phyloP scores from a whole-genome alignment of 805 yeast genomes.

The Starmerella davenportii region DNA sequence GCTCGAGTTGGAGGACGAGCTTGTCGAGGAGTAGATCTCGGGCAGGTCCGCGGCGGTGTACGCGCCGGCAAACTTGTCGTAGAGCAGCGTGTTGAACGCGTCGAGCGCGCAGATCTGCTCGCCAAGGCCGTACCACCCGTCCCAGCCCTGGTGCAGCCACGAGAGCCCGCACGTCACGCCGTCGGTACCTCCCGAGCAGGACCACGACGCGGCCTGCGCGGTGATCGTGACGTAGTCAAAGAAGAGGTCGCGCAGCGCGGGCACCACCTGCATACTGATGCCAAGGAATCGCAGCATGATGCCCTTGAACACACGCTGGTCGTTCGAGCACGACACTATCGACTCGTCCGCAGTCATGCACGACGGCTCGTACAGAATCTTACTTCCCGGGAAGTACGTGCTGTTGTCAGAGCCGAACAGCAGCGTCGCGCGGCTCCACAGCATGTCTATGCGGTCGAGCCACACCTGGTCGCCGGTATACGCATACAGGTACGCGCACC shows the following conservation, averaged over 20 bases:
- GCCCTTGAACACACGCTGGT: conserved; percentile 86
- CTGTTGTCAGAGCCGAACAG: conserved; percentile 30
- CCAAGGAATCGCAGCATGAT: conserved; percentile 61
- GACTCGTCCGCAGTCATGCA: conserved; percentile 38
- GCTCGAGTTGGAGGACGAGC: conserved; percentile 1
- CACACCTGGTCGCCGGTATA: conserved; percentile 48
- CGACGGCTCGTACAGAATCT: conserved; percentile 62
- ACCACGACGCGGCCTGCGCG: conserved; percentile 55
- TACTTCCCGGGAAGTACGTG: conserved; percentile 17
- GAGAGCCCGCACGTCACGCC: conserved; percentile 75
- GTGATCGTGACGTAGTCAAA: conserved; percentile 31
- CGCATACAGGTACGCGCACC: conserved; percentile 66
- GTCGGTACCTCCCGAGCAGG: conserved; percentile 78
- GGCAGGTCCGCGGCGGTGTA: conserved; percentile 16
- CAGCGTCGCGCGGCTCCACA: conserved; percentile 32
- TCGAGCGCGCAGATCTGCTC: conserved; percentile 83
- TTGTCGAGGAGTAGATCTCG: conserved; percentile 7
- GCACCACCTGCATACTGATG: conserved; percentile 52
- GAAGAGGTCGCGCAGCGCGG: conserved; percentile 28
- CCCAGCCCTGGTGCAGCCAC: conserved; percentile 57
- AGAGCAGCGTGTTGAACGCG: conserved; percentile 23
- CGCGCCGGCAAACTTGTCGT: conserved; percentile 13
- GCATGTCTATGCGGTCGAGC: conserved; percentile 40
- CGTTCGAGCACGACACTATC: conserved; percentile 45
- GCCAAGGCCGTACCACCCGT: conserved; percentile 64